A percentile compares a stretch with the other conserved stretches of the same genome.
Evolutionary conservation across 192 early-diverging fungal genomes (phyloP).

Genomic region (Umbelopsis isabellina): DNA sequence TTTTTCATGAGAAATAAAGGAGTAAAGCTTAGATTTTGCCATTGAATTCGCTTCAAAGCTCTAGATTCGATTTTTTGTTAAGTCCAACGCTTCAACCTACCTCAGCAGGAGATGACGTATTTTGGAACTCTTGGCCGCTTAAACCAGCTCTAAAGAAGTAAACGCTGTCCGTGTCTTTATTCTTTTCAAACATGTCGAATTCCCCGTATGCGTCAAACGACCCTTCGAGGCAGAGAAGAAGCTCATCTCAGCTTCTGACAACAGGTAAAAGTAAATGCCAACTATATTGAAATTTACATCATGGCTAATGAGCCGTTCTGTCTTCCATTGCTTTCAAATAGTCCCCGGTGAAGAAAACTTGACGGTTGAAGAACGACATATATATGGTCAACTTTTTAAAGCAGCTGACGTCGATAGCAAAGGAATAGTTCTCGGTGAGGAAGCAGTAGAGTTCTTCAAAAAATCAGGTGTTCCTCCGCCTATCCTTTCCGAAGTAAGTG

Average conservation of each 20-base stretch:
- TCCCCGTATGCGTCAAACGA: constrained; percentile 9
- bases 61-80: too few species aligned
- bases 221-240: constrained; percentile 8
- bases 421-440: constrained; percentile 65
- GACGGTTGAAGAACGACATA: constrained; percentile 58
- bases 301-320: not conserved
- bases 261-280: not conserved
- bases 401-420: constrained; percentile 66
- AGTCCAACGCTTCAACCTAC: not conserved
- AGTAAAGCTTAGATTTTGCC: too few species aligned
- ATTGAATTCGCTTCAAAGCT: too few species aligned
- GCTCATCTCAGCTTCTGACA: constrained; percentile 1
- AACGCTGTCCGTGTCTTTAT: too few species aligned
- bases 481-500: constrained; percentile 58
- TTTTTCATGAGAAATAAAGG: too few species aligned
- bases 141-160: too few species aligned
- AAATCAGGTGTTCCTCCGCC: constrained; percentile 64
- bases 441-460: constrained; percentile 71
- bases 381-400: constrained; percentile 63
- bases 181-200: not conserved
- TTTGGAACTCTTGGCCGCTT: not conserved
- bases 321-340: not conserved
- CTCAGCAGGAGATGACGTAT: constrained; percentile 14
- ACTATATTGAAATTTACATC: not conserved
- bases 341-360: constrained; percentile 33